Evolutionary conservation across 345 rosid genomes (phyloP).

Genomic region (Brassica carinata): DNA sequence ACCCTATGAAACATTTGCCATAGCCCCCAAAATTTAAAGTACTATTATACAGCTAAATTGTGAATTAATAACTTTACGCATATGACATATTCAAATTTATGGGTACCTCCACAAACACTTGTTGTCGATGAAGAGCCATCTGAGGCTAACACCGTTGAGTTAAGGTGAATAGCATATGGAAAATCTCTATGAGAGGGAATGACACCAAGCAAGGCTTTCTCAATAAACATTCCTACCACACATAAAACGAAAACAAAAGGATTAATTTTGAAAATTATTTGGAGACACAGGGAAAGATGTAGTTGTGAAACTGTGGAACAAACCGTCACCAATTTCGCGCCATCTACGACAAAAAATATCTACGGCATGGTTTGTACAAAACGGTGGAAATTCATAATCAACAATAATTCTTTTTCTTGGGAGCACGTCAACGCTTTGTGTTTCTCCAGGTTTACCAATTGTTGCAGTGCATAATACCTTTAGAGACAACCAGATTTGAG

Average conservation of each 20-base stretch:
- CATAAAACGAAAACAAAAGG: neutral
- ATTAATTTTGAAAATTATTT: neutral
- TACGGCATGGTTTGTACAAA: neutral
- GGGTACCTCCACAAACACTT: neutral
- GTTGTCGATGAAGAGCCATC: neutral
- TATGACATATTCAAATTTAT: neutral
- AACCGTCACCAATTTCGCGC: neutral
- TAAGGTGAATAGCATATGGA: neutral
- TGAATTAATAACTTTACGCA: neutral
- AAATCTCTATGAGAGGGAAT: neutral
- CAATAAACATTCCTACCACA: neutral
- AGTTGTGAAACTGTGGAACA: neutral
- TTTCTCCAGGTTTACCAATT: neutral
- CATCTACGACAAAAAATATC: neutral
- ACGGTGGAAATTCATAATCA: neutral
- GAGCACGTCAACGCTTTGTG: neutral
- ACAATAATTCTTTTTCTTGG: neutral
- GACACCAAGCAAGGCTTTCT: neutral
- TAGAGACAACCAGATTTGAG: neutral
- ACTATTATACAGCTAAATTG: too few species aligned
- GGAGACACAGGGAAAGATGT: neutral
- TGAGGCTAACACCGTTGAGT: neutral
- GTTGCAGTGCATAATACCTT: neutral
- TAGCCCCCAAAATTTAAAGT: neutral
- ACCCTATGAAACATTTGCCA: too few species aligned